Base-by-base conservation (phyloP, 169 alveolate species). In the Amoebophrya sp. region DNA sequence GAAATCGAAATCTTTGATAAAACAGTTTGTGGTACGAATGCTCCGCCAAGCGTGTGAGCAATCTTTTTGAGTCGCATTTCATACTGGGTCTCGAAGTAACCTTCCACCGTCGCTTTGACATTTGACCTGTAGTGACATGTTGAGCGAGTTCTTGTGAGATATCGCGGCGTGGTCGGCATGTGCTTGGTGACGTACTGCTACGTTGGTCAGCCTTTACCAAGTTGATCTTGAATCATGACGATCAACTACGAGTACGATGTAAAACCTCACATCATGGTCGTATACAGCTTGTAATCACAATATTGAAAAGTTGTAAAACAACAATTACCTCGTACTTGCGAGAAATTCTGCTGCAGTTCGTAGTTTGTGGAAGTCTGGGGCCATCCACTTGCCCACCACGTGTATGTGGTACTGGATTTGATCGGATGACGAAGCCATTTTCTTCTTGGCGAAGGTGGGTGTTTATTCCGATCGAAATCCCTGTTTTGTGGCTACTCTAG, bases 321-420 rank as follows among this genome's bases (percentile, higher is more conserved):
- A 36, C 1, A 18, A 65, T 6, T 65, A 65, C 83, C 83, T 6
- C 33, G 2, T 65, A 6, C 2, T 1, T 26, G 83, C 83, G 38
- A 65, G 26, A 36, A 65, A 65, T 36, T 65, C 83, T 36, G 83
- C 83, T 12, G 83, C 83, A 1, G 26, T 26, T 29, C 83, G 83
- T 1, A 65, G 83, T 36, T 65, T 65, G 12, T 65, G 83, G 26
- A 65, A 65, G 26, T 65, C 83, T 6, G 83, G 83, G n/a, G 83
- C 83, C 83, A 26, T 29, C 83, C 83, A 65, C n/a, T 65, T 65
- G 0, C 83, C 83, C 83, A 65, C 83, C 83, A 65, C 83, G 36
- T 65, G 12, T 0, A 65, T 6, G 83, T 65, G 83, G 83, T 65
- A 65, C 83, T 65, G 83, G 83, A 65, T 65, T 6, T 29, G 83